Percentiles rank a stretch among this genome's conserved stretches.
Evolutionary conservation across 345 rosid genomes (phyloP).

Genomic region (Arabis alpina): DNA sequence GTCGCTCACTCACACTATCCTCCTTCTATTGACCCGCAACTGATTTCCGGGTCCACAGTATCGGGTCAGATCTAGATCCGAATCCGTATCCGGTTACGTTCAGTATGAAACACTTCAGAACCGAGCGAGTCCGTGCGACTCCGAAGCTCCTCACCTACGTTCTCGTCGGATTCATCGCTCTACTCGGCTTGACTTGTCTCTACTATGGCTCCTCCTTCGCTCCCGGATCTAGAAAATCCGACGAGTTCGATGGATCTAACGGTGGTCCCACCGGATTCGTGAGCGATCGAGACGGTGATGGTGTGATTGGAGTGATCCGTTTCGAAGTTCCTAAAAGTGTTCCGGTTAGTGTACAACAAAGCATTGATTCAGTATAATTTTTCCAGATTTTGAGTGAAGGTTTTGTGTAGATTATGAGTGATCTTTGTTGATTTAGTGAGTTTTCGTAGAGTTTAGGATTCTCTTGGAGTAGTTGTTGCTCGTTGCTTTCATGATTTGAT

Average conservation of each 20-base stretch:
- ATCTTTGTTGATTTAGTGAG: constrained; percentile 10
- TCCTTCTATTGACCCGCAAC: constrained; percentile 30
- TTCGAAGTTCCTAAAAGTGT: constrained; percentile 59
- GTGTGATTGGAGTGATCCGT: constrained; percentile 44
- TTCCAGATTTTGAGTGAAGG: neutral
- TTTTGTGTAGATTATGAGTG: constrained; percentile 17
- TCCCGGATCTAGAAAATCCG: constrained; percentile 69
- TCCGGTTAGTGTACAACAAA: constrained; percentile 54
- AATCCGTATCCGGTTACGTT: constrained; percentile 24
- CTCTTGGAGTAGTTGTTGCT: neutral
- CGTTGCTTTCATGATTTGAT: constrained; percentile 6
- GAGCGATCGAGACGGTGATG: constrained; percentile 32
- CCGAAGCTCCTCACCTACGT: constrained; percentile 58
- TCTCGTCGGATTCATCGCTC: constrained; percentile 59
- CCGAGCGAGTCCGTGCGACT: constrained; percentile 49
- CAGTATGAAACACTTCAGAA: constrained; percentile 59
- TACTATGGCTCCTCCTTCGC: constrained; percentile 78
- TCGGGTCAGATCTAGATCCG: constrained; percentile 42
- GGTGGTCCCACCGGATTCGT: constrained; percentile 43
- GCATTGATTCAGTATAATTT: neutral
- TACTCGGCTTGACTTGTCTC: constrained; percentile 73
- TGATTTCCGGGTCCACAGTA: constrained; percentile 30
- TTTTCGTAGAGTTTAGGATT: neutral
- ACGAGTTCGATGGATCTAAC: constrained; percentile 49
- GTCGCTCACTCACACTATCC: constrained; percentile 32